Evolutionary conservation across 192 early-diverging fungal genomes (phyloP).

Genomic region (Backusella macrospora): DNA sequence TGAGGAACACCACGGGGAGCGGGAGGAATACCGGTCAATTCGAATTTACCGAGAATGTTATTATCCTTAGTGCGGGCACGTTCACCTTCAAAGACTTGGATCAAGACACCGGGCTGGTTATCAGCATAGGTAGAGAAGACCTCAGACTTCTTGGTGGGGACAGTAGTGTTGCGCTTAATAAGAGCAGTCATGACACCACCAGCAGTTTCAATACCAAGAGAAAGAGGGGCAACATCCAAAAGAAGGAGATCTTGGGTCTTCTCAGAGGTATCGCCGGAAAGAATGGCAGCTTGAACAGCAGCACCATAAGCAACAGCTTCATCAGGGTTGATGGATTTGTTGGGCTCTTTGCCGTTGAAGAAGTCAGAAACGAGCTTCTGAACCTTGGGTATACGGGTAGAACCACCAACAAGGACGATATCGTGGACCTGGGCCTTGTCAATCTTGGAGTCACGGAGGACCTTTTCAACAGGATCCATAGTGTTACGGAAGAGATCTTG

Average conservation of each 20-base stretch:
- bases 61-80: constrained; percentile 96
- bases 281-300: constrained; percentile 94
- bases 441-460: constrained; percentile 93
- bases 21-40: constrained; percentile 95
- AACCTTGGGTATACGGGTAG: constrained; percentile 98
- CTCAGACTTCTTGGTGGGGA: constrained; percentile 97
- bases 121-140: constrained; percentile 96
- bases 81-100: constrained; percentile 98
- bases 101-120: constrained; percentile 96
- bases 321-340: constrained; percentile 98
- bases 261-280: constrained; percentile 91
- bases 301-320: constrained; percentile 98
- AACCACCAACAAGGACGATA: constrained; percentile 97
- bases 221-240: constrained; percentile 93
- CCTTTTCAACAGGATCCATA: constrained; percentile 94
- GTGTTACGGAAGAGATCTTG: constrained; percentile 93
- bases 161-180: constrained; percentile 95
- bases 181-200: constrained; percentile 96
- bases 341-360: constrained; percentile 95
- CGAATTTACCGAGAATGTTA: constrained; percentile 98
- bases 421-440: constrained; percentile 88
- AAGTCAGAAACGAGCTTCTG: constrained; percentile 96
- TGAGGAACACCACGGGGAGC: constrained; percentile 97
- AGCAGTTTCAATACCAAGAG: constrained; percentile 96
- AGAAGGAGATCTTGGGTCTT: constrained; percentile 93